Conservation (phyloP, 768 basidiomycete species). For the Amyloporia xantha region DNA sequence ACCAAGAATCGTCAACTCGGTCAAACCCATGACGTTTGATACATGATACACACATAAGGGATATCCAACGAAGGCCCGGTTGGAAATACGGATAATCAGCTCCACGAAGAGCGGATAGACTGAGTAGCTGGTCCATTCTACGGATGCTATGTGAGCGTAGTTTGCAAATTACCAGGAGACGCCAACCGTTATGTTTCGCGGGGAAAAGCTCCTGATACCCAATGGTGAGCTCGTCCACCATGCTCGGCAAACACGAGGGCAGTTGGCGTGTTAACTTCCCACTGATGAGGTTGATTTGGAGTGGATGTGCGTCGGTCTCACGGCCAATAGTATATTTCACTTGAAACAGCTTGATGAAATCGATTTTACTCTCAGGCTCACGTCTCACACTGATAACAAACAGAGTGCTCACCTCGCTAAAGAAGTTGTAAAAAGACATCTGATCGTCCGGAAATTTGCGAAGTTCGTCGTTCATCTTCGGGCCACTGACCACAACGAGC, state of each 20-base stretch:
- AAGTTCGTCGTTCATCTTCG: conserved; percentile 44
- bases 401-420: conserved; percentile 30
- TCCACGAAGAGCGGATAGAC: conserved; percentile 6
- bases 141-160: conserved; percentile 13
- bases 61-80: conserved; percentile 15
- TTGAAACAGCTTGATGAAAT: conserved; percentile 18
- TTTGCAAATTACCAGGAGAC: too few species aligned
- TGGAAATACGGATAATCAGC: conserved; percentile 14
- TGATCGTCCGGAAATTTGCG: conserved; percentile 39
- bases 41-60: conserved; percentile 10
- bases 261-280: conserved; percentile 23
- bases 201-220: too few species aligned
- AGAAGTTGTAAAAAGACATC: conserved; percentile 35
- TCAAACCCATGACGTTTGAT: too few species aligned
- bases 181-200: too few species aligned
- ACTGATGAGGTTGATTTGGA: conserved; percentile 19
- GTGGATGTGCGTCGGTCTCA: conserved; percentile 8
- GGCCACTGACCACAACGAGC: conserved; percentile 39
- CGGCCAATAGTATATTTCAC: conserved; percentile 29
- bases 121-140: conserved; percentile 1
- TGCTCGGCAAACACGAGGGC: conserved; percentile 11
- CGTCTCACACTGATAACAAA: not conserved
- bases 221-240: too few species aligned
- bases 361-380: too few species aligned
- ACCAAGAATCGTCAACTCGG: too few species aligned